Conservation (phyloP, 164 flowering plant species). For the Paratinospora sagittata region DNA sequence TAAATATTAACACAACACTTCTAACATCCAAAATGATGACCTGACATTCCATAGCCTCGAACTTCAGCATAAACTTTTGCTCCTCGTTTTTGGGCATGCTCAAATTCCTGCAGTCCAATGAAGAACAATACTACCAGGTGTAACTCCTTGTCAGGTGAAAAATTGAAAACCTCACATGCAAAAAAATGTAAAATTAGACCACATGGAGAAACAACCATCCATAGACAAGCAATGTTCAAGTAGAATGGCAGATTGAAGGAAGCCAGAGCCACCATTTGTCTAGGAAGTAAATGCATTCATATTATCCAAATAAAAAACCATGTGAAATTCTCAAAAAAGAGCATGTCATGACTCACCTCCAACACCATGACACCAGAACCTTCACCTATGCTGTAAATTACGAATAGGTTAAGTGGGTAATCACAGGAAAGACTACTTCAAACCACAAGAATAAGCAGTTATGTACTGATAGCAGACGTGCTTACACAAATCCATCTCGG, state of each 20-base stretch:
- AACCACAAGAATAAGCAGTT: neutral
- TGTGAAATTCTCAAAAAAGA: neutral
- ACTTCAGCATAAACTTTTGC: conserved; percentile 91
- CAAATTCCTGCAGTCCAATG: conserved; percentile 52
- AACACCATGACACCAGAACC: conserved; percentile 87
- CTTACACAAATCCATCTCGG: conserved; percentile 98
- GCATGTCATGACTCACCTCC: conserved; percentile 56
- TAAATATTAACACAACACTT: neutral
- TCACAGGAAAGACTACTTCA: conserved; percentile 2
- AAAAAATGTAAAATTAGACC: neutral
- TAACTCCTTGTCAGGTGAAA: neutral
- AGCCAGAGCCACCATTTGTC: neutral
- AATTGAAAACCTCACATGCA: neutral
- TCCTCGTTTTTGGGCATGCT: conserved; percentile 81
- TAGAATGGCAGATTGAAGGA: neutral
- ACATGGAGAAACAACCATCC: neutral
- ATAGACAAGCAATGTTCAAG: neutral
- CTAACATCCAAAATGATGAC: conserved; percentile 27
- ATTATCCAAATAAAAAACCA: neutral
- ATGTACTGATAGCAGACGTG: neutral
- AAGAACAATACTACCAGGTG: conserved; percentile 4
- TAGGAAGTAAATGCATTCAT: neutral
- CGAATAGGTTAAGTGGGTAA: conserved; percentile 12
- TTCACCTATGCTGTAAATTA: conserved; percentile 79
- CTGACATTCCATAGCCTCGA: conserved; percentile 99